These are phyloP conservation scores for Gossypium thurberi DNA, from an alignment of 345 rosid species.

Conservation along the genomic window DNA sequence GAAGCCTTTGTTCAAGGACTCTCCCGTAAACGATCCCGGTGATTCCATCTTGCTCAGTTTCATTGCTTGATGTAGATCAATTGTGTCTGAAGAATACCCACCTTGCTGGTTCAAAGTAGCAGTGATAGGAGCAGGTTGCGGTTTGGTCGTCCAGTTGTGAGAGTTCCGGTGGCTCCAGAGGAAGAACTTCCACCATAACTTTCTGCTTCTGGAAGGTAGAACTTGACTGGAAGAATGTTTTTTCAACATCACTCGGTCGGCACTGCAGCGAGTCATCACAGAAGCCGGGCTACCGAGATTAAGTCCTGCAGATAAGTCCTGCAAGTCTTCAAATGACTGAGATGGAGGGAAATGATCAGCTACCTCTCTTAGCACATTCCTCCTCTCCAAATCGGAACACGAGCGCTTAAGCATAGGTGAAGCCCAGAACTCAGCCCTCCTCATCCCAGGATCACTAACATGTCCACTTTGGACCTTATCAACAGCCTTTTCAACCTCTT, in stretches of 20 bases:
- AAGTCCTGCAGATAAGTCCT: constrained; percentile 15
- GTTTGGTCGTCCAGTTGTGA: constrained; percentile 38
- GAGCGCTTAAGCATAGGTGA: constrained; percentile 74
- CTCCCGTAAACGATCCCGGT: constrained; percentile 41
- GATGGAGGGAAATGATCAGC: constrained; percentile 29
- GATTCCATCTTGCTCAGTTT: constrained; percentile 33
- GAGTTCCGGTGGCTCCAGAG: constrained; percentile 93
- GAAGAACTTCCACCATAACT: constrained; percentile 82
- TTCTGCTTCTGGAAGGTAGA: constrained; percentile 75
- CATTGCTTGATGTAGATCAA: constrained; percentile 37
- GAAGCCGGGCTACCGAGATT: constrained; percentile 40
- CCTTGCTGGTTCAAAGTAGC: constrained; percentile 50
- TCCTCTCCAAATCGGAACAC: constrained; percentile 64
- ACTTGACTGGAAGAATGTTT: constrained; percentile 90
- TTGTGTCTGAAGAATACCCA: constrained; percentile 80
- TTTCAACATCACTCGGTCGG: constrained; percentile 88
- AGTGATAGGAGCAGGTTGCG: constrained; percentile 18
- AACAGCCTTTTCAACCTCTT: constrained; percentile 16
- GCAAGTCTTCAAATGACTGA: constrained; percentile 32
- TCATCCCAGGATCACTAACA: constrained; percentile 77
- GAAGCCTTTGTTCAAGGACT: constrained; percentile 26
- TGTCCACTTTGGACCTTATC: constrained; percentile 46
- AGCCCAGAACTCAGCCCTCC: constrained; percentile 48
- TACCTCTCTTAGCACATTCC: constrained; percentile 33
- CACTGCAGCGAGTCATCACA: constrained; percentile 49